Evolutionary conservation across 1,284 basidiomycete genomes (phyloP).

Genomic region (Agaricales sp.): DNA sequence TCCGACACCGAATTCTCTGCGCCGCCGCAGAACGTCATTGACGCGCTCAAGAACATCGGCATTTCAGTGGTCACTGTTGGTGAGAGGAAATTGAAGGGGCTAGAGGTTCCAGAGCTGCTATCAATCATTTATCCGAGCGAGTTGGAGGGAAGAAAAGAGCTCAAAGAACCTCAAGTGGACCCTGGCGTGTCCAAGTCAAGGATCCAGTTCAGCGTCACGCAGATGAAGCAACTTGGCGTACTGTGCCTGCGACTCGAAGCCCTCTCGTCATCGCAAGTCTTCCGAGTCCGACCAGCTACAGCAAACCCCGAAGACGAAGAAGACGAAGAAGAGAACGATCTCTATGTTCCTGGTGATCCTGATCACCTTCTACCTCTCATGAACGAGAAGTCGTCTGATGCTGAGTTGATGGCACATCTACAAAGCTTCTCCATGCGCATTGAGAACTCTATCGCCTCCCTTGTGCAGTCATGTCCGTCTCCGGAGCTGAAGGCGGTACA

Average conservation of each 20-base stretch:
- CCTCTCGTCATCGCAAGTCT: slow-evolving; percentile 57
- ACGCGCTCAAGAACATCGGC: slow-evolving; percentile 68
- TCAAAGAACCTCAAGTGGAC: slow-evolving; percentile 38
- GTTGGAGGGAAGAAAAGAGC: slow-evolving; percentile 65
- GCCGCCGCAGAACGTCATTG: slow-evolving; percentile 36
- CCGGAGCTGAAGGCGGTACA: neutral
- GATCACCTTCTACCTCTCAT: slow-evolving; percentile 64
- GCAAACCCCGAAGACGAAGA: slow-evolving; percentile 30
- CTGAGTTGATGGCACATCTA: slow-evolving; percentile 66
- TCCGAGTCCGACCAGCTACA: slow-evolving; percentile 34
- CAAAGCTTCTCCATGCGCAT: slow-evolving; percentile 71
- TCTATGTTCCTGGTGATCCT: slow-evolving; percentile 48
- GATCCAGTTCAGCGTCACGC: slow-evolving; percentile 64
- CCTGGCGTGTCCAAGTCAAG: slow-evolving; percentile 39
- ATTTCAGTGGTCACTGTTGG: slow-evolving; percentile 74
- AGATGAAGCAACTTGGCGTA: slow-evolving; percentile 69
- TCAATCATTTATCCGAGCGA: slow-evolving; percentile 78
- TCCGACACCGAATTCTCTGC: slow-evolving; percentile 45
- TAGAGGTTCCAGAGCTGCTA: slow-evolving; percentile 84
- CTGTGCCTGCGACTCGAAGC: slow-evolving; percentile 81
- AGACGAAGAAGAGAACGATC: slow-evolving; percentile 21
- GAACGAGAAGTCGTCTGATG: slow-evolving; percentile 64
- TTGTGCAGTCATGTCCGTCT: neutral
- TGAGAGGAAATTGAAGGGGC: slow-evolving; percentile 88
- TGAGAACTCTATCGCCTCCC: slow-evolving; percentile 65